These are phyloP conservation scores for Tritrichomonas foetus DNA, from an alignment of 208 protist species.

Conservation along the genomic window DNA sequence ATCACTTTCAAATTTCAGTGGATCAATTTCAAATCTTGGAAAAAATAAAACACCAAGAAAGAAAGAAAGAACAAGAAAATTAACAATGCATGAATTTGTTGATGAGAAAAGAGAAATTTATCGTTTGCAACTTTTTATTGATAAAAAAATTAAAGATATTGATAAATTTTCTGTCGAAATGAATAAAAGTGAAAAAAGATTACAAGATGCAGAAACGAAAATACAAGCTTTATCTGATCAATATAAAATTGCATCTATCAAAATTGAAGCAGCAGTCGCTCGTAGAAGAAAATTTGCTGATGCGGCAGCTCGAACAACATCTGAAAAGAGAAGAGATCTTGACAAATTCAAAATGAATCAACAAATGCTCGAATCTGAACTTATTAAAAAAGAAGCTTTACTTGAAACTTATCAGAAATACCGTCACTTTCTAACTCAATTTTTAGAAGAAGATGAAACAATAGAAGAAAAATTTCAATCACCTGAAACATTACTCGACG, in stretches of 20 bases:
- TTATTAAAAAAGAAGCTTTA: not conserved
- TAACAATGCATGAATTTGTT: conserved; percentile 15
- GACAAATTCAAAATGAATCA: not conserved
- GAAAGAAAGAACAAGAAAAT: not conserved
- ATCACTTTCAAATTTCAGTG: not conserved
- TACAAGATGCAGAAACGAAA: not conserved
- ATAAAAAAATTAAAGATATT: not conserved
- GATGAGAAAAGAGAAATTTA: conserved; percentile 15
- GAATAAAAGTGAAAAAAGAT: not conserved
- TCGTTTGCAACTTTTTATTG: not conserved
- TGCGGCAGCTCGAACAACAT: not conserved
- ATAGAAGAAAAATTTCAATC: not conserved
- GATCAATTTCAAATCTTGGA: not conserved
- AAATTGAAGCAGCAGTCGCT: not conserved
- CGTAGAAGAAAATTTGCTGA: not conserved
- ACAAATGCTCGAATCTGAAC: not conserved
- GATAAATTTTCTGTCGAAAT: not conserved
- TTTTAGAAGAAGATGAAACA: not conserved
- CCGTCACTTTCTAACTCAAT: not conserved
- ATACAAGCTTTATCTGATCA: not conserved
- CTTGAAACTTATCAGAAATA: not conserved
- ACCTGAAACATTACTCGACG: not conserved
- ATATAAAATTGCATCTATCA: not conserved
- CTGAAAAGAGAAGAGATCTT: not conserved
- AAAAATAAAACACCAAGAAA: not conserved